Conservation (phyloP, 306 rosid species). For the Lablab purpureus region DNA sequence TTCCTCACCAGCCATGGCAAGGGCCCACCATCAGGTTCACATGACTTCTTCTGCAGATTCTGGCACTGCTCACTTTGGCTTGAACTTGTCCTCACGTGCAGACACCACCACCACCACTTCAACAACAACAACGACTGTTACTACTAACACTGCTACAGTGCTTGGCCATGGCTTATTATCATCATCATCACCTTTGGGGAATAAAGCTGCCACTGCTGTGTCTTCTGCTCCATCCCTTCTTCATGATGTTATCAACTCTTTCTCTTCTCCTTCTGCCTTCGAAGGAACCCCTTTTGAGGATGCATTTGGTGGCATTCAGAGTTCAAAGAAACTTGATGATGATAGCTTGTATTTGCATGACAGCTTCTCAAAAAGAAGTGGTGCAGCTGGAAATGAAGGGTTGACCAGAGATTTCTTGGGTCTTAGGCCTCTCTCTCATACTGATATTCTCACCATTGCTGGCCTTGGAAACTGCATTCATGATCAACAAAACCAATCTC, state of each 20-base stretch:
- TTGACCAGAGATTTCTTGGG: slow-evolving; percentile 95
- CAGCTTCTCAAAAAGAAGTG: slow-evolving; percentile 29
- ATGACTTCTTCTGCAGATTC: slow-evolving; percentile 53
- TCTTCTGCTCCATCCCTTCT: slow-evolving; percentile 52
- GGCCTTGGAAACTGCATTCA: slow-evolving; percentile 72
- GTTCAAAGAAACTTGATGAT: slow-evolving; percentile 41
- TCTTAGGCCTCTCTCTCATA: slow-evolving; percentile 74
- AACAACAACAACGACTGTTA: not conserved
- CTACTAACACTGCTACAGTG: slow-evolving; percentile 44
- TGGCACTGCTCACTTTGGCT: slow-evolving; percentile 42
- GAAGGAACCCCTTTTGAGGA: slow-evolving; percentile 58
- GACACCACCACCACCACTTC: not conserved
- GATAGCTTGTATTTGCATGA: slow-evolving; percentile 30
- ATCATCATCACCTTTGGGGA: slow-evolving; percentile 59
- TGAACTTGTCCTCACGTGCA: slow-evolving; percentile 65
- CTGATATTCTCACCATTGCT: slow-evolving; percentile 75
- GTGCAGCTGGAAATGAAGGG: slow-evolving; percentile 52
- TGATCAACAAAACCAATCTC: slow-evolving; percentile 63
- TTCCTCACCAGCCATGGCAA: slow-evolving; percentile 46
- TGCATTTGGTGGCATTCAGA: slow-evolving; percentile 60
- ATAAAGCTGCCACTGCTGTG: slow-evolving; percentile 20
- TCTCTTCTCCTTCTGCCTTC: slow-evolving; percentile 55
- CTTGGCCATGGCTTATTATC: slow-evolving; percentile 42
- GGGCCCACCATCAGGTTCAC: slow-evolving; percentile 69
- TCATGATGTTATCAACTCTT: slow-evolving; percentile 62